A percentile compares a stretch with the other conserved stretches of the same genome.
phyloP scores from a whole-genome alignment of 495 filamentous ascomycete genomes.

The Ascodesmis nigricans region DNA sequence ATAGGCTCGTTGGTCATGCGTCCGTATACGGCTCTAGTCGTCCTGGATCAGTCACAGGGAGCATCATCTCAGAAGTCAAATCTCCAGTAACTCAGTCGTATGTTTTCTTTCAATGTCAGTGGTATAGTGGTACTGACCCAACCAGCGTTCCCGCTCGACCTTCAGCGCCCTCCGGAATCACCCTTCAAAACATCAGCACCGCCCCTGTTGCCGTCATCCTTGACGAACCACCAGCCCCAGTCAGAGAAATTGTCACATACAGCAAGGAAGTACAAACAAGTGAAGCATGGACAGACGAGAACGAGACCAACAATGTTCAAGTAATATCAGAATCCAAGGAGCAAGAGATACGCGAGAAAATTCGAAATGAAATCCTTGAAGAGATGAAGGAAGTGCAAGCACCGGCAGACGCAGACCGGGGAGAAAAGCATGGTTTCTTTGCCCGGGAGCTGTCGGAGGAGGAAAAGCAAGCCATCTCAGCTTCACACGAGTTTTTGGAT shows the following conservation, averaged over 20 bases:
- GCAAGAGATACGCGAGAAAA: slow-evolving; percentile 65
- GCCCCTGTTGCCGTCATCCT: slow-evolving; percentile 47
- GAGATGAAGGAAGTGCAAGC: slow-evolving; percentile 44
- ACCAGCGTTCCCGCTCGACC: no score
- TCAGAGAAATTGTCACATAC: slow-evolving; percentile 71
- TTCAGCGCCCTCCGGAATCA: slow-evolving; percentile 7
- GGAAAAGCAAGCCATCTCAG: slow-evolving; percentile 75
- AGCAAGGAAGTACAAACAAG: slow-evolving; percentile 86
- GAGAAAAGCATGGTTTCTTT: slow-evolving; percentile 36
- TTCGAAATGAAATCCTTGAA: slow-evolving; percentile 78
- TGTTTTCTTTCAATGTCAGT: slow-evolving; percentile 8
- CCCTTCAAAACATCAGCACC: slow-evolving; percentile 43
- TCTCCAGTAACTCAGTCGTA: slow-evolving; percentile 19
- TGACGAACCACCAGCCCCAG: slow-evolving; percentile 48
- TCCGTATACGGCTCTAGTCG: no score
- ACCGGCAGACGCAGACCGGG: slow-evolving; percentile 34
- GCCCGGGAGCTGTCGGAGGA: slow-evolving; percentile 62
- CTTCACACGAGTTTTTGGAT: slow-evolving; percentile 77
- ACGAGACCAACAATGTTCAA: slow-evolving; percentile 29
- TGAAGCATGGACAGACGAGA: slow-evolving; percentile 42
- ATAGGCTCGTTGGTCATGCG: no score
- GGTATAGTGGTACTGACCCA: slow-evolving; percentile 14
- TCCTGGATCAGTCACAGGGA: slow-evolving; percentile 19
- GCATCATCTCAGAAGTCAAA: slow-evolving; percentile 15
- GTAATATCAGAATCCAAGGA: slow-evolving; percentile 36